Evolutionary conservation across 345 rosid species (phyloP).

Genomic region (Odontarrhena argentea): DNA sequence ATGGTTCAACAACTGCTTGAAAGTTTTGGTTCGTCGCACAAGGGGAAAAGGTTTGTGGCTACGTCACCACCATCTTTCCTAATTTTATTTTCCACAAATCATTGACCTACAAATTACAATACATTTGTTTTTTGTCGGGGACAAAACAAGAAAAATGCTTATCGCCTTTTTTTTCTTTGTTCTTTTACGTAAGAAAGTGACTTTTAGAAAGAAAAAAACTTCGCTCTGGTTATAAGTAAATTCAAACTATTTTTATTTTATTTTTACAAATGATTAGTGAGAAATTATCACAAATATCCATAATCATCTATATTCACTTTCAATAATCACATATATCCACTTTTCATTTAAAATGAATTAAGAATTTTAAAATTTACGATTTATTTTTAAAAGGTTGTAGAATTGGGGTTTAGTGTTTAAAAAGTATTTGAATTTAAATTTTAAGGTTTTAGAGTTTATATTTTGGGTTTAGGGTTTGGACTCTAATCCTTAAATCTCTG

Average conservation of each 20-base stretch:
- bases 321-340: too few species aligned
- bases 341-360: too few species aligned
- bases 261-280: neutral
- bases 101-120: slow-evolving; percentile 18
- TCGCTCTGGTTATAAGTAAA: neutral
- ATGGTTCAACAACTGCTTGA: slow-evolving; percentile 29
- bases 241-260: neutral
- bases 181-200: neutral
- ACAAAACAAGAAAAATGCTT: slow-evolving; percentile 24
- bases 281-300: too few species aligned
- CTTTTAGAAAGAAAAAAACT: neutral
- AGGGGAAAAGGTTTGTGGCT: slow-evolving; percentile 23
- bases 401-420: too few species aligned
- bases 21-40: slow-evolving; percentile 20
- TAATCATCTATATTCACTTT: too few species aligned
- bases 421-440: too few species aligned
- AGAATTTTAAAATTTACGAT: too few species aligned
- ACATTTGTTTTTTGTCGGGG: slow-evolving; percentile 35
- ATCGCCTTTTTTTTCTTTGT: neutral
- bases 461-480: too few species aligned
- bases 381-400: too few species aligned
- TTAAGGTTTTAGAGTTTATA: too few species aligned
- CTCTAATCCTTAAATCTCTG: too few species aligned
- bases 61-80: slow-evolving; percentile 28
- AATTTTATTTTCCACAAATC: slow-evolving; percentile 14